Base-by-base conservation (phyloP, 2,329 filamentous ascomycete genomes). In the Aspergillus sp. region DNA sequence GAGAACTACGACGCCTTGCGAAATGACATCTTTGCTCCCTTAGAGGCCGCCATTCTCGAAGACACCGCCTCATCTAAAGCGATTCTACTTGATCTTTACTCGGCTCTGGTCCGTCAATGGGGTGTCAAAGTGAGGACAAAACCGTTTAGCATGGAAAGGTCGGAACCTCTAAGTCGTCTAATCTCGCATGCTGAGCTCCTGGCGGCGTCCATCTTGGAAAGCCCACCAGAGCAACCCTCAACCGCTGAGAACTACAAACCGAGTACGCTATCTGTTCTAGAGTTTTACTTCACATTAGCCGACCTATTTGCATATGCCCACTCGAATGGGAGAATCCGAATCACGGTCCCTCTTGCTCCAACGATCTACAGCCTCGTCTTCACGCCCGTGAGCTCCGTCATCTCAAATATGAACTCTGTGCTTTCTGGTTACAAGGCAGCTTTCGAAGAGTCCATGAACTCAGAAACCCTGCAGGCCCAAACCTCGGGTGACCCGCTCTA, bases 311-410 rank as follows among this genome's bases (percentile, higher is more conserved):
- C 82, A 3, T 76, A 86, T 44, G 75, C 75, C 44, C 65, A 73
- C 2, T 73, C 85, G 9, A 81, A 84, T 49, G 74, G 76, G 9
- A 78, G 80, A 58, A 80, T 91, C 41, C 84, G 86, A 23, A 85
- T 93, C 62, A 82, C 85, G 56, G 82, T 92, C 19, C 91, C 90
- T 0, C 81, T 87, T 0, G 80, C 86, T 2, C 77, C 83, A 3
- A 81, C 91, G 9, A 80, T 93, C 21, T 95, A 95, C 74, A 82
- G 82, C 9, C 78, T 95, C 40, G 79, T 87, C 62, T 92, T 95
- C 71, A 83, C 81, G 57, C 76, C 81, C 19, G 89, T 86, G 2
- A 78, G 87, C 14, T 82, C 82, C 17, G 84, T 84, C 15, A 77
- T 90, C 3, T 90, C 90, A 6, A 86, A 88, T 6, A 82, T 91